These are phyloP conservation scores for Magnusiomyces clavatus DNA, from an alignment of 1,139 yeast species.

Conservation along the genomic window DNA sequence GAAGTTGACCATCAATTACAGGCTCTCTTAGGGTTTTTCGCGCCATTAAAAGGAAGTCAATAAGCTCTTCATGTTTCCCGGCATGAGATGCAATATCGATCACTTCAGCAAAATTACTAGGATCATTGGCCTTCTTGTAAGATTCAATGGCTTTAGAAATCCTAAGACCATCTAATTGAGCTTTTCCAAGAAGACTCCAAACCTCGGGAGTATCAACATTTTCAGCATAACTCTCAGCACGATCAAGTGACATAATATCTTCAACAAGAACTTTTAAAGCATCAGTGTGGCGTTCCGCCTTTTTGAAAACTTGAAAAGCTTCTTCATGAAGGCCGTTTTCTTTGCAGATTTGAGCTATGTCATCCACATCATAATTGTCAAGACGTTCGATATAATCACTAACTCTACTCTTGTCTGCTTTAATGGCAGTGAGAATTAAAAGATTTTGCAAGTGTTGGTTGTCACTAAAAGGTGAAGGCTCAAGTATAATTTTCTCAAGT, in stretches of 20 bases:
- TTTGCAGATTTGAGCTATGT: constrained; percentile 87
- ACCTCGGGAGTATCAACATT: constrained; percentile 77
- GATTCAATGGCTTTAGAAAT: constrained; percentile 88
- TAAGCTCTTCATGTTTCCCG: constrained; percentile 89
- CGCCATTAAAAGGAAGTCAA: constrained; percentile 88
- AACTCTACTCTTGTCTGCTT: constrained; percentile 87
- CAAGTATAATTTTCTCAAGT: constrained; percentile 88
- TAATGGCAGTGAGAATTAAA: constrained; percentile 86
- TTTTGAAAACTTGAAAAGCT: constrained; percentile 88
- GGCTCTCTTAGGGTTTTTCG: constrained; percentile 89
- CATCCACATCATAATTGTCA: constrained; percentile 86
- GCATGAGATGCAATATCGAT: constrained; percentile 95
- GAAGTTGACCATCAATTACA: constrained; percentile 82
- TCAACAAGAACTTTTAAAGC: constrained; percentile 91
- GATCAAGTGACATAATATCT: constrained; percentile 85
- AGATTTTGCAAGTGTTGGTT: constrained; percentile 92
- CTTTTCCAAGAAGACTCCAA: constrained; percentile 87
- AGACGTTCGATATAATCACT: constrained; percentile 77
- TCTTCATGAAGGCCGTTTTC: constrained; percentile 87
- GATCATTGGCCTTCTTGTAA: constrained; percentile 77
- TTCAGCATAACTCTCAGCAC: constrained; percentile 92
- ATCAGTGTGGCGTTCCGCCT: constrained; percentile 65
- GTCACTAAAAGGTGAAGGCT: constrained; percentile 94
- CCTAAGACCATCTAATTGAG: constrained; percentile 90
- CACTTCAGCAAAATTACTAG: constrained; percentile 82